Percentiles rank a stretch among this genome's conserved stretches.
Evolutionary conservation across 768 basidiomycete species (phyloP).

Genomic region (Hysterangium stoloniferum): DNA sequence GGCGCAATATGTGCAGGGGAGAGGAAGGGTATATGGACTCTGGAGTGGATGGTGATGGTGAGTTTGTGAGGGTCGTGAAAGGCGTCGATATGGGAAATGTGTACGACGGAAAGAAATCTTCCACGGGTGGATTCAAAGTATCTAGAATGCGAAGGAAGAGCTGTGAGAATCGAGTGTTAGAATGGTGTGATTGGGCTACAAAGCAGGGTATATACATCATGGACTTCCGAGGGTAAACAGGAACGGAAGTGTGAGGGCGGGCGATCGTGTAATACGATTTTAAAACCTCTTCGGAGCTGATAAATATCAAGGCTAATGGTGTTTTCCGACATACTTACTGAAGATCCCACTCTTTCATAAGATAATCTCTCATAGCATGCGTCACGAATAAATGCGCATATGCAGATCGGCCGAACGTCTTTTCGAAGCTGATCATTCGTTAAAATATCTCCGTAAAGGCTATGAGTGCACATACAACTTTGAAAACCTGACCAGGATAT

Average conservation of each 20-base stretch:
- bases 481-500: conserved; percentile 62
- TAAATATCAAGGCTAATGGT: conserved; percentile 8
- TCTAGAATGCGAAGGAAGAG: conserved; percentile 24
- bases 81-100: conserved; percentile 51
- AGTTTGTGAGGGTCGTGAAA: conserved; percentile 34
- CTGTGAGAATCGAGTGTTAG: conserved; percentile 21
- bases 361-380: conserved; percentile 66
- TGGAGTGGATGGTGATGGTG: conserved; percentile 24
- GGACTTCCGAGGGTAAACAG: conserved; percentile 59
- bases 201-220: conserved; percentile 59
- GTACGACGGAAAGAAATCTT: conserved; percentile 45
- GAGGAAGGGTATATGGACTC: conserved; percentile 14
- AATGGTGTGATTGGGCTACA: conserved; percentile 22
- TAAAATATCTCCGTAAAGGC: neutral
- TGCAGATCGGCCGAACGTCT: conserved; percentile 67
- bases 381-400: conserved; percentile 94
- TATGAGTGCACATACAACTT: conserved; percentile 39
- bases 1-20: conserved; percentile 43
- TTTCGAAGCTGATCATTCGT: conserved; percentile 61
- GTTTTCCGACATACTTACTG: conserved; percentile 40
- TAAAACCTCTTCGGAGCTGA: conserved; percentile 51
- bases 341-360: conserved; percentile 68
- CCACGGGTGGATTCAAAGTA: conserved; percentile 19
- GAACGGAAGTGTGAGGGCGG: conserved; percentile 81
- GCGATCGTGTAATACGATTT: conserved; percentile 78